Conservation (phyloP, 257 asterid genomes). For the Anisodus acutangulus region DNA sequence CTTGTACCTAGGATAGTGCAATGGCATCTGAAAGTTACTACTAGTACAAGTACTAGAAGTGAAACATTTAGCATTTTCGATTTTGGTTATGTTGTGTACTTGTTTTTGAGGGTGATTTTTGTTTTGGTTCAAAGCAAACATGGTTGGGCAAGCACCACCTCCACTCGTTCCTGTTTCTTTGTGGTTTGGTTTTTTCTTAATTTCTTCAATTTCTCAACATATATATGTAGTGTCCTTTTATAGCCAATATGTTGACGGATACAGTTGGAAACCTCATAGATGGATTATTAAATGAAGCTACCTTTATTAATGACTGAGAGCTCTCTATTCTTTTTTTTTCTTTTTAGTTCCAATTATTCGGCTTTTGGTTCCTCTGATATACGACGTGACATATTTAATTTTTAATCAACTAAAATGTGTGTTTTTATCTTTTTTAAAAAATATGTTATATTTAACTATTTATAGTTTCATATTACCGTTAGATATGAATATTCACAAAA, state of each 20-base stretch:
- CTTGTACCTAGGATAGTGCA: slow-evolving; percentile 33
- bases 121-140: not conserved
- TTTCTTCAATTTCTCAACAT: not conserved
- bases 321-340: too few species aligned
- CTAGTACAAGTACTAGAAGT: slow-evolving; percentile 22
- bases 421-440: too few species aligned
- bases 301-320: too few species aligned
- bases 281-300: not conserved
- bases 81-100: not conserved
- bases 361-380: too few species aligned
- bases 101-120: not conserved
- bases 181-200: not conserved
- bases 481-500: too few species aligned
- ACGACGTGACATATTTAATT: too few species aligned
- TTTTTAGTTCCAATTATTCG: too few species aligned
- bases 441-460: too few species aligned
- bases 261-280: not conserved
- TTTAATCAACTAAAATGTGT: too few species aligned
- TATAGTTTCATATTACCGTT: too few species aligned
- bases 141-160: not conserved
- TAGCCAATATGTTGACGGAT: not conserved
- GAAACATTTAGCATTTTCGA: not conserved
- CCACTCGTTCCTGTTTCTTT: slow-evolving; percentile 2
- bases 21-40: slow-evolving; percentile 23
- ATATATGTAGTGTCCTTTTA: not conserved